A percentile compares a stretch with the other conserved stretches of the same genome.
phyloP scores from a whole-genome alignment of 495 filamentous ascomycete genomes.

The Usnea hakonensis region DNA sequence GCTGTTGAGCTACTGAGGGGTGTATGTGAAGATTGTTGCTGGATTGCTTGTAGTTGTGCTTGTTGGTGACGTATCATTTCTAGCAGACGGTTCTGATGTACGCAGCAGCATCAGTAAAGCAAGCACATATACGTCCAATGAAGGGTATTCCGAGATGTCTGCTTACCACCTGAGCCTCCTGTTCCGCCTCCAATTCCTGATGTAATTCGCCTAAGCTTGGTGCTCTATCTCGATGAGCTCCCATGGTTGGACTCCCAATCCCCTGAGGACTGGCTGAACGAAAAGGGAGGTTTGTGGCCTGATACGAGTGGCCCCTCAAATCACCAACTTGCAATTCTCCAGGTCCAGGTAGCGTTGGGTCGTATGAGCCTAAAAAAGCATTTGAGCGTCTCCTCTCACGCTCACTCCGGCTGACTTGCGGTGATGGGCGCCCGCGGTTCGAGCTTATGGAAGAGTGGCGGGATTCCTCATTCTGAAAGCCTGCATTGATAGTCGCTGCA shows the following conservation, averaged over 20 bases:
- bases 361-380: conserved; percentile 62
- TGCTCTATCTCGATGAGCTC: conserved; percentile 56
- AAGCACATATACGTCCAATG: neutral
- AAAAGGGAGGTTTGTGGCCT: conserved; percentile 38
- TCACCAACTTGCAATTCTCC: conserved; percentile 50
- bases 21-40: conserved; percentile 29
- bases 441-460: conserved; percentile 52
- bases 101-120: neutral
- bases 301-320: conserved; percentile 30
- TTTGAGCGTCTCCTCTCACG: conserved; percentile 54
- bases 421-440: conserved; percentile 45
- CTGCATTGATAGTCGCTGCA: conserved; percentile 61
- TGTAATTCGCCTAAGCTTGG: conserved; percentile 92
- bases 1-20: conserved; percentile 42
- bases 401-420: conserved; percentile 47
- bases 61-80: conserved; percentile 85
- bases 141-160: conserved; percentile 2
- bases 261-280: conserved; percentile 51
- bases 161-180: conserved; percentile 84
- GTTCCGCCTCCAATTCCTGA: conserved; percentile 89
- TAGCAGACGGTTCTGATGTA: conserved; percentile 69
- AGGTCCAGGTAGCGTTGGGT: conserved; percentile 51
- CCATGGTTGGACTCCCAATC: conserved; percentile 51
- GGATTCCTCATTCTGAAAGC: conserved; percentile 54
- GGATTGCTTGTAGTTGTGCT: conserved; percentile 60